Base-by-base conservation (phyloP, 495 filamentous ascomycete species). In the Cercophora sp. region DNA sequence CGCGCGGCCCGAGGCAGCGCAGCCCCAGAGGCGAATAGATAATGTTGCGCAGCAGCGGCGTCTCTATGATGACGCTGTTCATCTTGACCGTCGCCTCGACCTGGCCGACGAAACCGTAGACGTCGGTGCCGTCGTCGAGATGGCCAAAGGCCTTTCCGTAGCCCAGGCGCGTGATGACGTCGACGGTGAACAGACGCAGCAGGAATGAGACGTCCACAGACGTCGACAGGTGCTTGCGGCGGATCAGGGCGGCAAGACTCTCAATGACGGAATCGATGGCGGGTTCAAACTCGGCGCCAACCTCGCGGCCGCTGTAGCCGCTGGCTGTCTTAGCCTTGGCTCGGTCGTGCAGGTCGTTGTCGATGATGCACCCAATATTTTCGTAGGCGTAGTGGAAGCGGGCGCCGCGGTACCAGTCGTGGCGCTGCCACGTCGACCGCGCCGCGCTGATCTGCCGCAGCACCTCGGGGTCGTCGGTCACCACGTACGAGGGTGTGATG, bases 141-240 rank as follows among this genome's bases (percentile, higher is more conserved):
- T 56, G 48, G n/a, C 74, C 63, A 63, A 79, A 70, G 52, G 69
- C 37, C 58, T 84, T 50, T 57, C 84, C 56, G 51, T 73, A 73
- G 56, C 79, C 64, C n/a, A 77, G 23, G 11, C 63, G 61, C 2
- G 70, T 66, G 44, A 78, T 77, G 1, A 72, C 65, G 47, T 79
- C 76, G 11, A 76, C 46, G 0, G 74, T 77, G 39, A 77, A 70
- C 48, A 58, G 76, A 16, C 66, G 65, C 0, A 60, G 55, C 11
- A 69, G 52, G 3, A 25, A 54, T 0, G 62, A 64, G 22, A 79
- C 57, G 39, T 77, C 73, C n/a, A 76, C 23, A 0, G 63, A 61
- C 0, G 60, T 65, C 3, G 70, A 69, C 10, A 71, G 22, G 51
- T 75, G 72, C 39, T 72, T 70, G n/a, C 36, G 48, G 4, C 61